A percentile compares a stretch with the other conserved stretches of the same genome.
Conservation (phyloP, 306 rosid species). For the Arachis stenosperma region DNA sequence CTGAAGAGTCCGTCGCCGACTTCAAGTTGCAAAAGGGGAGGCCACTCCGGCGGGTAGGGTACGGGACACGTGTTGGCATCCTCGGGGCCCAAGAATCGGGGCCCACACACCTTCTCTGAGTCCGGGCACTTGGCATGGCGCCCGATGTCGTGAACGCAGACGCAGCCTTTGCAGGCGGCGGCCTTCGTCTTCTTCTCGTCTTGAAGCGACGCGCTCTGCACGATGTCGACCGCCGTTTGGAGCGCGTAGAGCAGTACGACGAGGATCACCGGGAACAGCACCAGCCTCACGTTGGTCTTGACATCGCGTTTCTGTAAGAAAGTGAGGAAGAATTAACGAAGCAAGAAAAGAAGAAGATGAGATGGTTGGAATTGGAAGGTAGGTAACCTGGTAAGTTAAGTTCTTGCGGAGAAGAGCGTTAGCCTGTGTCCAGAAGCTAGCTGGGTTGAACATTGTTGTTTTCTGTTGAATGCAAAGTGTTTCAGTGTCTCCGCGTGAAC, state of each 20-base stretch:
- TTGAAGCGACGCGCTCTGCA: neutral
- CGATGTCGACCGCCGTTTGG: constrained; percentile 47
- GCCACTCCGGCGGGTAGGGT: constrained; percentile 71
- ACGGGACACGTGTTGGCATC: constrained; percentile 55
- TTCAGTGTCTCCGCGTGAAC: neutral
- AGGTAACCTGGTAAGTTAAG: constrained; percentile 69
- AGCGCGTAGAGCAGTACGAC: constrained; percentile 54
- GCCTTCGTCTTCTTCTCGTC: neutral
- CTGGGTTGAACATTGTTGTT: constrained; percentile 19
- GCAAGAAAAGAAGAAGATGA: too few species aligned
- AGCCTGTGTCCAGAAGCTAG: constrained; percentile 76
- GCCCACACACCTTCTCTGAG: constrained; percentile 59
- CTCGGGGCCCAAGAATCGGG: constrained; percentile 46
- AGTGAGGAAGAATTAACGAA: neutral
- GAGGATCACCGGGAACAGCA: constrained; percentile 57
- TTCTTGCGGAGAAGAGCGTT: constrained; percentile 83
- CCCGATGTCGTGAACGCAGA: constrained; percentile 23
- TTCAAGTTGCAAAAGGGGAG: constrained; percentile 67
- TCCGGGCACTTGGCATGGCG: constrained; percentile 40
- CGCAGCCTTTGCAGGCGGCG: constrained; percentile 47
- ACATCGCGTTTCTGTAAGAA: constrained; percentile 65
- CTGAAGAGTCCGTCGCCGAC: constrained; percentile 35
- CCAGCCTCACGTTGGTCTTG: constrained; percentile 60
- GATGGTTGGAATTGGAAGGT: neutral
- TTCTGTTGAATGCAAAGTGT: too few species aligned